Conservation (phyloP, 106 monocot genomes). For the Phalaenopsis aphrodite region DNA sequence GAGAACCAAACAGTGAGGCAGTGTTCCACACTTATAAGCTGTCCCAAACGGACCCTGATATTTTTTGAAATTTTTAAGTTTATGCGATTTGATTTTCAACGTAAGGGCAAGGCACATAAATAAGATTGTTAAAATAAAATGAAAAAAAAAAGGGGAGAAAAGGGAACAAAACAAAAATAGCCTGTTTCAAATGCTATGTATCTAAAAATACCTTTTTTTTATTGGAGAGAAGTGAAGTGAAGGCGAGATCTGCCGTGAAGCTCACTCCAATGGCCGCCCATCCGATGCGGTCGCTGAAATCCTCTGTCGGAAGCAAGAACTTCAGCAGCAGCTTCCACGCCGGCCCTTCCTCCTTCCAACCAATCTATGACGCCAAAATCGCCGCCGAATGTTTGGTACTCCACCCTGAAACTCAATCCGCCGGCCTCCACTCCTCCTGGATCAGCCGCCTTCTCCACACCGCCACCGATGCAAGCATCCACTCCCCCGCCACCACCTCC, state of each 20-base stretch:
- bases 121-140: too few relatives aligned
- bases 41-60: too few relatives aligned
- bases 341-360: neutral
- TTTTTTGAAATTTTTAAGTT: too few relatives aligned
- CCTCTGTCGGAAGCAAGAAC: neutral
- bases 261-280: neutral
- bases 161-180: too few relatives aligned
- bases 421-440: neutral
- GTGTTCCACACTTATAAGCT: too few relatives aligned
- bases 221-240: too few relatives aligned
- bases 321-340: neutral
- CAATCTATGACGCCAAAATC: neutral
- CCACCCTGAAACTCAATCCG: neutral
- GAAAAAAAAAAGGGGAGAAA: too few relatives aligned
- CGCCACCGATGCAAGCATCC: neutral
- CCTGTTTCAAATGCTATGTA: too few relatives aligned
- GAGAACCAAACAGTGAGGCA: too few relatives aligned
- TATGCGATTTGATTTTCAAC: too few relatives aligned
- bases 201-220: too few relatives aligned
- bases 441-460: conserved; percentile 1
- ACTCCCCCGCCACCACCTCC: neutral
- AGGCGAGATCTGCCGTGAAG: neutral
- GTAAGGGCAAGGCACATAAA: too few relatives aligned
- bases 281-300: neutral
- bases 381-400: neutral